These are phyloP conservation scores for Arabidopsis thaliana DNA, from an alignment of 345 rosid genomes.

Conservation along the genomic window DNA sequence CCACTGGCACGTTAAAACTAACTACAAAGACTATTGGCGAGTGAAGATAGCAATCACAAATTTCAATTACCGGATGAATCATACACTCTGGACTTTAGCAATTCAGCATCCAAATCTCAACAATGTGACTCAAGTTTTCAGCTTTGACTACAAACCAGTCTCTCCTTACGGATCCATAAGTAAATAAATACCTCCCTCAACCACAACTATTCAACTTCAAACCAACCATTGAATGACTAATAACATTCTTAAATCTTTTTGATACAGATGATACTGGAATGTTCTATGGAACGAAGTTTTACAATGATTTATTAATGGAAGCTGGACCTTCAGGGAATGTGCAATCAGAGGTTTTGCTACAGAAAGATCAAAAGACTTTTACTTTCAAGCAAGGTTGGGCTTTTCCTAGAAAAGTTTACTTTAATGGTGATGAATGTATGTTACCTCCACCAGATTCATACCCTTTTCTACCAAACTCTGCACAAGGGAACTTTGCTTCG, in stretches of 20 bases:
- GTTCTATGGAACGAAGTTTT: conserved; percentile 80
- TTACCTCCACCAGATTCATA: conserved; percentile 86
- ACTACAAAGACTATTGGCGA: conserved; percentile 83
- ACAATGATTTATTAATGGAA: conserved; percentile 85
- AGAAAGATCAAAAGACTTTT: conserved; percentile 76
- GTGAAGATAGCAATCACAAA: conserved; percentile 72
- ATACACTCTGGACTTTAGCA: conserved; percentile 70
- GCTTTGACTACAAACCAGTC: conserved; percentile 80
- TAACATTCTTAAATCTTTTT: neutral
- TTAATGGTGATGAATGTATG: conserved; percentile 94
- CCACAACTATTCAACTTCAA: neutral
- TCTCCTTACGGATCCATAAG: conserved; percentile 78
- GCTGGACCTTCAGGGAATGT: conserved; percentile 89
- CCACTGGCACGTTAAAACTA: conserved; percentile 85
- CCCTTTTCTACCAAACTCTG: conserved; percentile 79
- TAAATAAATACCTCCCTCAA: conserved; percentile 42
- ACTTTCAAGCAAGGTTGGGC: conserved; percentile 95
- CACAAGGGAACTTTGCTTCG: conserved; percentile 38
- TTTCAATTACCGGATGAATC: conserved; percentile 77
- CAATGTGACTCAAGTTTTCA: conserved; percentile 87
- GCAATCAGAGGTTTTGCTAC: conserved; percentile 85
- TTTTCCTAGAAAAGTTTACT: conserved; percentile 84
- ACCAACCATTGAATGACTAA: neutral
- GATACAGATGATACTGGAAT: conserved; percentile 84
- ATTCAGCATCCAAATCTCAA: conserved; percentile 87